Evolutionary conservation across 305 asterid species (phyloP).

Genomic region (Fraxinus latifolia): DNA sequence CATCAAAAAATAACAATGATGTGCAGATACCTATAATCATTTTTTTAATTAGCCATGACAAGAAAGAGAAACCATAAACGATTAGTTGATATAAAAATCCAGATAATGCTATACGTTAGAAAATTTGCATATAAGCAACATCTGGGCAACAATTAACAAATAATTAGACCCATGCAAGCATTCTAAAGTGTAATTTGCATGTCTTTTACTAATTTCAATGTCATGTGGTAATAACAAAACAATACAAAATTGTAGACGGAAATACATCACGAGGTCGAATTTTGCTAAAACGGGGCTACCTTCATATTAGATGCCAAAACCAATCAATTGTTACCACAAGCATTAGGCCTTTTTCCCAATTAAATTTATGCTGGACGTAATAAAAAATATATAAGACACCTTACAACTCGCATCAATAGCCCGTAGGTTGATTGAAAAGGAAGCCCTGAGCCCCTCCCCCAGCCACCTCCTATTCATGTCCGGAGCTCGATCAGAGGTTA

Average conservation of each 20-base stretch:
- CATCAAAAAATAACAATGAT: background rate
- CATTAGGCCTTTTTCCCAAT: background rate
- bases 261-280: background rate
- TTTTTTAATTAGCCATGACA: constrained; percentile 6
- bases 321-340: background rate
- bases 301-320: background rate
- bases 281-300: background rate
- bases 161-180: background rate
- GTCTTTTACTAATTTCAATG: background rate
- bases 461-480: background rate
- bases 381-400: background rate
- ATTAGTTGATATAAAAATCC: background rate
- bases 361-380: background rate
- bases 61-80: background rate
- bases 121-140: background rate
- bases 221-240: background rate
- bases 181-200: background rate
- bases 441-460: background rate
- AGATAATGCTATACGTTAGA: background rate
- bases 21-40: background rate
- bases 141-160: background rate
- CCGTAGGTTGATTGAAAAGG: background rate
- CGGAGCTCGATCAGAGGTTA: background rate
- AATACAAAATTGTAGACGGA: background rate
- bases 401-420: background rate